Percentiles rank a stretch among this genome's conserved stretches.
phyloP scores from a whole-genome alignment of 495 filamentous ascomycete genomes.

The Parathielavia appendiculata region DNA sequence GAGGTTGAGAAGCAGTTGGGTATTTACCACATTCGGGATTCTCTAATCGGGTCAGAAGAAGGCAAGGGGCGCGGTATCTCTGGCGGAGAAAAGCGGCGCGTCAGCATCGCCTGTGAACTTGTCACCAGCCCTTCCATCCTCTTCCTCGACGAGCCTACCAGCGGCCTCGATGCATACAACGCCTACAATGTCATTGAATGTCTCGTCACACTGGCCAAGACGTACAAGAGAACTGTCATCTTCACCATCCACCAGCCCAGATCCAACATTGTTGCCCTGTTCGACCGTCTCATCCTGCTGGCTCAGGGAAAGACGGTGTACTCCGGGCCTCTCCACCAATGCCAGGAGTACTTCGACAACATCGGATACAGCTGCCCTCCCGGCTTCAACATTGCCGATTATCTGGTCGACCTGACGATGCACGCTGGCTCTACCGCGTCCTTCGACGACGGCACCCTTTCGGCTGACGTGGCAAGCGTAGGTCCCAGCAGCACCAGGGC shows the following conservation, averaged over 20 bases:
- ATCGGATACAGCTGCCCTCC: slow-evolving; percentile 89
- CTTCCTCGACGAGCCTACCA: slow-evolving; percentile 95
- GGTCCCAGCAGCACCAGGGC: slow-evolving; percentile 83
- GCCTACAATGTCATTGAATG: slow-evolving; percentile 97
- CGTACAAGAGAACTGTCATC: slow-evolving; percentile 90
- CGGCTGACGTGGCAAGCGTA: slow-evolving; percentile 61
- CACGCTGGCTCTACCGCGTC: slow-evolving; percentile 55
- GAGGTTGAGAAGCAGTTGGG: slow-evolving; percentile 95
- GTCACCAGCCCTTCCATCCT: slow-evolving; percentile 97
- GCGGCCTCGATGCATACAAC: slow-evolving; percentile 91
- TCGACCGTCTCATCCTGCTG: slow-evolving; percentile 86
- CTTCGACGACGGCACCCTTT: slow-evolving; percentile 50
- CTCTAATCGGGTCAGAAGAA: slow-evolving; percentile 96
- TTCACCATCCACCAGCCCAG: slow-evolving; percentile 99
- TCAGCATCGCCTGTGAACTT: slow-evolving; percentile 95
- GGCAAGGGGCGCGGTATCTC: slow-evolving; percentile 91
- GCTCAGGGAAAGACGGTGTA: slow-evolving; percentile 88
- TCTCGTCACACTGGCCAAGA: slow-evolving; percentile 88
- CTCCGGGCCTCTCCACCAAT: slow-evolving; percentile 82
- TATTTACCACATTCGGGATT: slow-evolving; percentile 86
- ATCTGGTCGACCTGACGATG: slow-evolving; percentile 95
- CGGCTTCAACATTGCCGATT: slow-evolving; percentile 98
- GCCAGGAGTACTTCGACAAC: slow-evolving; percentile 87
- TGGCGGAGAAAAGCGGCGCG: slow-evolving; percentile 91
- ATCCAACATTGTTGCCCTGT: slow-evolving; percentile 99